Base-by-base conservation (phyloP, 768 basidiomycete species). In the Termitomyces heimii region DNA sequence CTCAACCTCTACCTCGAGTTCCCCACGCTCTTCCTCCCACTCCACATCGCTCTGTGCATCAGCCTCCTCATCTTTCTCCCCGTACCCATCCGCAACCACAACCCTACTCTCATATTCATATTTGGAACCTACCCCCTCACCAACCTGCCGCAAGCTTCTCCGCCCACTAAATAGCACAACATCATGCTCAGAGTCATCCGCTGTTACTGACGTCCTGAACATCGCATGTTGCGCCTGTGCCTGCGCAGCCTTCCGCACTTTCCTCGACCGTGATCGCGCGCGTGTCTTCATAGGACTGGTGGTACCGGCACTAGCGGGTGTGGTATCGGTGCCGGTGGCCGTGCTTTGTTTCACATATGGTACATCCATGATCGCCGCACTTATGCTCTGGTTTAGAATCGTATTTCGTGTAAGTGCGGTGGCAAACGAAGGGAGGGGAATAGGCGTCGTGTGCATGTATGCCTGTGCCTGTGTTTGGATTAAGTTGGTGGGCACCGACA, bases 401-500 rank as follows among this genome's bases (percentile, higher is more conserved):
- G 14, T 10, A 28, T 51, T 12, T 52, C 40, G 49, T 10, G 51
- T 32, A 20, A 58, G 46, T 18, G 69, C 66, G 5, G 74, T 76
- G 5, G 76, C 75, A 60, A 77, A 77, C 3, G 76, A 76, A 8
- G 76, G 75, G 18, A 75, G 61, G 5, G 73, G 70, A 32, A 77
- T 74, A 7, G 67, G 66, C 20, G 69, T 63, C 7, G 42, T 56
- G 35, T 54, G 52, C 2, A 10, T 40, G 39, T 40, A 20, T 40
- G 39, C 39, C 39, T 40, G 39, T 9, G 39, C 4, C n/a, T 20
- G 22, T 26, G 34, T 9, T 3, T 31, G 43, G 55, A 51, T 18
- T 56, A 35, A 6, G 26, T 20, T 39, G 37, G 20, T 50, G 16
- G 42, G 29, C 22, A 20, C 46, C 14, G 39, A 6, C 13, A 29